Evolutionary conservation across 768 basidiomycete species (phyloP).

Genomic region (Fomitopsis pulvina): DNA sequence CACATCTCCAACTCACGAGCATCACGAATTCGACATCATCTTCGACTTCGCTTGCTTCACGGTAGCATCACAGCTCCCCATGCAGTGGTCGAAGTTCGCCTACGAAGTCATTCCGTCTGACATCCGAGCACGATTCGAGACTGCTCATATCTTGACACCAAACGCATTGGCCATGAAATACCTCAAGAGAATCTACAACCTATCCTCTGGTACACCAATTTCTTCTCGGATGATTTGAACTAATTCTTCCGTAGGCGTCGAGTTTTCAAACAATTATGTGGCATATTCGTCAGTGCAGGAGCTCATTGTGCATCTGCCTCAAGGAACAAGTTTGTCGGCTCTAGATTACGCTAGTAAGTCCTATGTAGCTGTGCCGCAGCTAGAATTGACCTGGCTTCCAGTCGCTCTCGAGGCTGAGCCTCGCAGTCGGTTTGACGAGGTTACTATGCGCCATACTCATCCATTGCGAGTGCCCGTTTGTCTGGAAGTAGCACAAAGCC

Average conservation of each 20-base stretch:
- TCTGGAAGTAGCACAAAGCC: slow-evolving; percentile 58
- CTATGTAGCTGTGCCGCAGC: background rate
- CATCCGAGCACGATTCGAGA: slow-evolving; percentile 53
- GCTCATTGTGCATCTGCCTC: slow-evolving; percentile 44
- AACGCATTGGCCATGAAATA: slow-evolving; percentile 68
- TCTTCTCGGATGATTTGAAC: background rate
- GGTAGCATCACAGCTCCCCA: slow-evolving; percentile 68
- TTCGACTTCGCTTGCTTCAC: slow-evolving; percentile 79
- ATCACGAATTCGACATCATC: slow-evolving; percentile 60
- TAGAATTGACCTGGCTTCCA: slow-evolving; percentile 17
- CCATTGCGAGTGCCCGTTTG: slow-evolving; percentile 68
- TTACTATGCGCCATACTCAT: slow-evolving; percentile 59
- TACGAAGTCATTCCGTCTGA: slow-evolving; percentile 70
- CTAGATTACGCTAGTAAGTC: slow-evolving; percentile 52
- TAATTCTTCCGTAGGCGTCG: slow-evolving; percentile 8
- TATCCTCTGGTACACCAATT: slow-evolving; percentile 42
- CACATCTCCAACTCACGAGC: slow-evolving; percentile 38
- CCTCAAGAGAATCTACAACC: slow-evolving; percentile 69
- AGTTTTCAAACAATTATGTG: slow-evolving; percentile 29
- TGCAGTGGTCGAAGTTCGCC: slow-evolving; percentile 76
- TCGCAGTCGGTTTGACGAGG: slow-evolving; percentile 46
- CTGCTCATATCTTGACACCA: slow-evolving; percentile 65
- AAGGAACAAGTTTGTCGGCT: slow-evolving; percentile 32
- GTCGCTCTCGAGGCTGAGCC: slow-evolving; percentile 59
- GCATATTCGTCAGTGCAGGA: slow-evolving; percentile 61